These are phyloP conservation scores for Botrytis medusae DNA, from an alignment of 2,329 filamentous ascomycete genomes.

Conservation along the genomic window DNA sequence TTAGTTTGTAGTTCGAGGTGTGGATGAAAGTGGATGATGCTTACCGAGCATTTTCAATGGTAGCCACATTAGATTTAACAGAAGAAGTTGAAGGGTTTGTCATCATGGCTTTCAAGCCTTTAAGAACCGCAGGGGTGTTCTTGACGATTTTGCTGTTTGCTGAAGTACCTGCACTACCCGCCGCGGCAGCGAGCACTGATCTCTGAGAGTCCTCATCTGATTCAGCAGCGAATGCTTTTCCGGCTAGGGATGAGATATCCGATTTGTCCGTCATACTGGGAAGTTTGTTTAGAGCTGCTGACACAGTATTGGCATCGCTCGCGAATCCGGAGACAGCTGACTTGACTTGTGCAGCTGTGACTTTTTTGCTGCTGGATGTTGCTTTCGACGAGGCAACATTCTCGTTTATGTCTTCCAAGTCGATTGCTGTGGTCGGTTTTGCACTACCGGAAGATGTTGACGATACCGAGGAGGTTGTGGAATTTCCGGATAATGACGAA, in stretches of 20 bases:
- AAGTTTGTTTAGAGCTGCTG: constrained; percentile 30
- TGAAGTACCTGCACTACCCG: constrained; percentile 27
- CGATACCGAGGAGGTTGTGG: background rate
- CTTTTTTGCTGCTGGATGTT: background rate
- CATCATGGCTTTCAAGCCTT: constrained; percentile 31
- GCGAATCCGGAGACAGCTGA: constrained; percentile 30
- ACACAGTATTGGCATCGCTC: constrained; percentile 34
- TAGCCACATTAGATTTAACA: constrained; percentile 19
- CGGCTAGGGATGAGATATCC: constrained; percentile 29
- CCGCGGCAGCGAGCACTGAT: constrained; percentile 30
- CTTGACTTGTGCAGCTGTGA: constrained; percentile 24
- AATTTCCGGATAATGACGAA: background rate
- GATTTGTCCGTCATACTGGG: constrained; percentile 23
- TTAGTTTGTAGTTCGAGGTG: background rate
- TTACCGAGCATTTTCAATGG: constrained; percentile 22
- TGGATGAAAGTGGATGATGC: no score
- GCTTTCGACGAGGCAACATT: background rate
- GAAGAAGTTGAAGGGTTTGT: background rate
- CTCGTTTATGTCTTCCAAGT: background rate
- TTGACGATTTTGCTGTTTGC: constrained; percentile 35
- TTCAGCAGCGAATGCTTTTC: constrained; percentile 32
- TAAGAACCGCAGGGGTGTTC: constrained; percentile 32
- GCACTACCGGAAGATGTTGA: background rate
- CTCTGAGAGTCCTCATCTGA: constrained; percentile 33
- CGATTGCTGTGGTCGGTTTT: background rate